Conservation (phyloP, 1,284 basidiomycete species). For the Cerrena zonata region DNA sequence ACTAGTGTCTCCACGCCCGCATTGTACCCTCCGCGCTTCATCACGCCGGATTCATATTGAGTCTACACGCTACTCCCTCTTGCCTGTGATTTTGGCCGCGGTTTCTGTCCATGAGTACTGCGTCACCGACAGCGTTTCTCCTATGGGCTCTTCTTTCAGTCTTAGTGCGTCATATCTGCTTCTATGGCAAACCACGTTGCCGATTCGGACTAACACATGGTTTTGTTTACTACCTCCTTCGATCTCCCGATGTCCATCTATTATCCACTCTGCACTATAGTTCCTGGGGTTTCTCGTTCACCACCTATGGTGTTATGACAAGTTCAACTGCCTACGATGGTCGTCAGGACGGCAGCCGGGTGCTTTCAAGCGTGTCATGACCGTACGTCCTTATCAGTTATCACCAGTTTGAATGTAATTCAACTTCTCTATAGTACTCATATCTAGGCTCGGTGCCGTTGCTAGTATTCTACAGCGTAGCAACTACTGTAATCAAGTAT, state of each 20-base stretch:
- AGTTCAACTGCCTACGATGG: constrained; percentile 67
- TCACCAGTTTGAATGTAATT: neutral
- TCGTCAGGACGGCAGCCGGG: constrained; percentile 64
- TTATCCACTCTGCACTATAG: constrained; percentile 28
- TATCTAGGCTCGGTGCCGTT: constrained; percentile 62
- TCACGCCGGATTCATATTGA: too few relatives aligned
- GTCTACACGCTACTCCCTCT: neutral
- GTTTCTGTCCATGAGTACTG: constrained; percentile 46
- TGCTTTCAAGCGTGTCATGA: constrained; percentile 77
- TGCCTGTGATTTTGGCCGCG: neutral
- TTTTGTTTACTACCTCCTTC: neutral
- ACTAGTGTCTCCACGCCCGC: too few relatives aligned
- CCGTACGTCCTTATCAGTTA: constrained; percentile 39
- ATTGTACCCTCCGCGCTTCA: too few relatives aligned
- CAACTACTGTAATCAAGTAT: constrained; percentile 59
- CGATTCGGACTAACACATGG: neutral
- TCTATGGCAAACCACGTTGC: neutral
- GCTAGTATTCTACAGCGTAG: constrained; percentile 54
- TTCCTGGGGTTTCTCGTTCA: constrained; percentile 59
- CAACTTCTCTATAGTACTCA: constrained; percentile 66
- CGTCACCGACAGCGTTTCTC: constrained; percentile 62
- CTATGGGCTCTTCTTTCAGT: constrained; percentile 64
- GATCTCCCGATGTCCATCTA: neutral
- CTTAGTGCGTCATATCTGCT: constrained; percentile 40
- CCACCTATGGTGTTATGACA: constrained; percentile 71